Percentiles rank a stretch among this genome's conserved stretches.
These are phyloP conservation scores for Tylopilus sp. DNA, from an alignment of 1,284 basidiomycete genomes.

Conservation along the genomic window DNA sequence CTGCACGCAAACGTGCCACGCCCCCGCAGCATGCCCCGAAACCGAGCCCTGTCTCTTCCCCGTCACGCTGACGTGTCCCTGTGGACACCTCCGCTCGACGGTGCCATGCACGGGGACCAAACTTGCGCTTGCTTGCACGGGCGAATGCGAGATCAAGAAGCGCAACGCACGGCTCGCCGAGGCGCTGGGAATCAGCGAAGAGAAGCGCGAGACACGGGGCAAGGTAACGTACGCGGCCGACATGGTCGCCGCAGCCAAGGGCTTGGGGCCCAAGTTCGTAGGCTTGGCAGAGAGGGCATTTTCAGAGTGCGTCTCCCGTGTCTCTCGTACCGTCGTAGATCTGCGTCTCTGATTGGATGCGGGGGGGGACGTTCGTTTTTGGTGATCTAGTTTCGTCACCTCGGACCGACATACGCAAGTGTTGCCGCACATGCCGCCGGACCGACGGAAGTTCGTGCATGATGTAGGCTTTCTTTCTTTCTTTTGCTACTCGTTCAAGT, in stretches of 20 bases:
- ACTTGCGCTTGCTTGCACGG: constrained; percentile 66
- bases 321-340: not conserved
- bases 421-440: constrained; percentile 76
- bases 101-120: constrained; percentile 57
- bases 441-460: constrained; percentile 76
- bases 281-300: constrained; percentile 74
- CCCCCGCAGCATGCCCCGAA: constrained; percentile 79
- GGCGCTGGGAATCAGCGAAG: constrained; percentile 74
- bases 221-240: constrained; percentile 60
- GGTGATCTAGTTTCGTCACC: constrained; percentile 53
- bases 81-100: constrained; percentile 73
- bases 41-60: constrained; percentile 67
- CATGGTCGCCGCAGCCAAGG: constrained; percentile 53
- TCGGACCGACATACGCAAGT: constrained; percentile 70
- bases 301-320: constrained; percentile 68
- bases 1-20: constrained; percentile 77
- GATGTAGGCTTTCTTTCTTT: constrained; percentile 43
- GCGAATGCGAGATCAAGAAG: constrained; percentile 78
- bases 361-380: too few relatives aligned
- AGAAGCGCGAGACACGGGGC: constrained; percentile 35
- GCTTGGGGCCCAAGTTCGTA: constrained; percentile 53
- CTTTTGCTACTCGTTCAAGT: not conserved
- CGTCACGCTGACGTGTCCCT: constrained; percentile 70
- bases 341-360: not conserved
- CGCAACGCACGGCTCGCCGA: constrained; percentile 84